Evolutionary conservation across 2,329 filamentous ascomycete genomes (phyloP), one percentile per base, ranked within the genome.

Genomic region (Penicillium corylophilum): DNA sequence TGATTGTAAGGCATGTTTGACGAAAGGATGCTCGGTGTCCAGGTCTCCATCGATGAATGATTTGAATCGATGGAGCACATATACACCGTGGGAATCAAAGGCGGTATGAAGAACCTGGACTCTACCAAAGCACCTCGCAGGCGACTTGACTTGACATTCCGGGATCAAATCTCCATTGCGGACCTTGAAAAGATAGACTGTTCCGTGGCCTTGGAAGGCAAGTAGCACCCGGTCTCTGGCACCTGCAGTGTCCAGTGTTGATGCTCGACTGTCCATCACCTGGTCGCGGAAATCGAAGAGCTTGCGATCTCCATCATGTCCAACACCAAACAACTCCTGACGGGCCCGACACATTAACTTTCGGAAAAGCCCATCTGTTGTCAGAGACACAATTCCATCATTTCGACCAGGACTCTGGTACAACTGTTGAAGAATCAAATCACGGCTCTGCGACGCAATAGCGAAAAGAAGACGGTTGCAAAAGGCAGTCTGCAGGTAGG

Each of bases 401-500:
- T 59, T 57, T 12, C 55, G 23, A 1, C 73, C 73, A 1, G 74
- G 73, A 5, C 66, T 67, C 22, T 64, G 59, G 12, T 53, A 36
- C 13, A 77, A 55, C 46, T 75, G 74, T 46, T 69, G 64, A 2
- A 71, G 41, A 20, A 76, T 49, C 29, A 71, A 61, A 43, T 71
- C 64, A 28, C 72, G 68, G 44, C 62, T 70, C 33, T 50, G 61
- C 1, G 61, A 64, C 8, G 72, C 72, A 40, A 74, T 62, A 7
- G 60, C 51, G 55, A 70, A 67, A 12, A 76, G 59, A 35, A 59
- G 56, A n/a, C 59, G 68, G 53, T 71, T 74, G 35, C 68, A 61
- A 16, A 67, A 63, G 15, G 71, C 69, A 6, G 66, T 56, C 50
- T 76, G 71, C 40, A 76, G 51, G 50, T 71, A 76, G 23, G 64